phyloP scores from a whole-genome alignment of 257 asterid species.

The Solanum sitiens region DNA sequence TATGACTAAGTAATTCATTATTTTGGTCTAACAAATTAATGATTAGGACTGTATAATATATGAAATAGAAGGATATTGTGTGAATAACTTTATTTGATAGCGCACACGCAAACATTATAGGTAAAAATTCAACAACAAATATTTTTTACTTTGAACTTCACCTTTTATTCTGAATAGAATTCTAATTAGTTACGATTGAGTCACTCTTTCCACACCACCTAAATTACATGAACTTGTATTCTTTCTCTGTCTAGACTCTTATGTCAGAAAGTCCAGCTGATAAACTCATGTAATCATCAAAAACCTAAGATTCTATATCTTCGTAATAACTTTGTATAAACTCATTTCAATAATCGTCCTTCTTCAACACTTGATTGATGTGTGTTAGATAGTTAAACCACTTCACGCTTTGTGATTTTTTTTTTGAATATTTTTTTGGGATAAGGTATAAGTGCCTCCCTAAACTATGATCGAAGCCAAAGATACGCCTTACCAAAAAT shows the following conservation, averaged over 20 bases:
- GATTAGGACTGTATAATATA: not conserved
- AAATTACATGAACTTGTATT: not conserved
- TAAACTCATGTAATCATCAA: not conserved
- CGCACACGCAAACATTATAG: not conserved
- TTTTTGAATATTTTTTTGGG: too few relatives aligned
- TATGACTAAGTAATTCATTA: not conserved
- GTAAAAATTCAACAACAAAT: not conserved
- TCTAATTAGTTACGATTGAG: not conserved
- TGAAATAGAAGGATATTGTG: not conserved
- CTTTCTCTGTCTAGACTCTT: not conserved
- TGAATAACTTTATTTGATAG: not conserved
- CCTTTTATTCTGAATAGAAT: not conserved
- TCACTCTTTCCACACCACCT: not conserved
- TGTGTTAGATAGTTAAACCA: not conserved
- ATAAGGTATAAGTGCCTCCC: too few relatives aligned
- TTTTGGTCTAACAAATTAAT: not conserved
- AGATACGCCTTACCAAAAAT: too few relatives aligned
- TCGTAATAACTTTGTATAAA: not conserved
- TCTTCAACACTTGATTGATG: not conserved
- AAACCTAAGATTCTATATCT: not conserved
- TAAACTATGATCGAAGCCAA: too few relatives aligned
- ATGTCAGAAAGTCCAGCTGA: not conserved
- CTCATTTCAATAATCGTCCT: not conserved
- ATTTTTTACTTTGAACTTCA: not conserved
- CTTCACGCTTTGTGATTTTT: not conserved